Conservation (phyloP, 2,329 filamentous ascomycete genomes). For the Exophiala calicioides region DNA sequence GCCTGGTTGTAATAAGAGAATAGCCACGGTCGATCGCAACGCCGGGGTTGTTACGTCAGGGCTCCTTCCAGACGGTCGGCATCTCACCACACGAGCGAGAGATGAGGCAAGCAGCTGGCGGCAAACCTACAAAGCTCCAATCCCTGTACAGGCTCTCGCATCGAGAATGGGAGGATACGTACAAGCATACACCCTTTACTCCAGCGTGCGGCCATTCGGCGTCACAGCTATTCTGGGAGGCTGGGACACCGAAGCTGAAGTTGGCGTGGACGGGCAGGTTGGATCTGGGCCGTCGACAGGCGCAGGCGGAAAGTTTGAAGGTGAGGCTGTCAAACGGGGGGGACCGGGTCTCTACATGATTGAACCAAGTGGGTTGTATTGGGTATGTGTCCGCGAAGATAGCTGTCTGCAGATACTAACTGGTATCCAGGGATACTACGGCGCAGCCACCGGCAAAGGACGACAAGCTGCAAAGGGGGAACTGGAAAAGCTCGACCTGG, state of each 20-base stretch:
- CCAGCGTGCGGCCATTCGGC: slow-evolving; percentile 92
- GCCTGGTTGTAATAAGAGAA: slow-evolving; percentile 92
- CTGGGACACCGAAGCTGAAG: slow-evolving; percentile 85
- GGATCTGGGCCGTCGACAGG: slow-evolving; percentile 76
- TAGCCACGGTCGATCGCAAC: slow-evolving; percentile 91
- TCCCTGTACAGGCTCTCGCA: slow-evolving; percentile 83
- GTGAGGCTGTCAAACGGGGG: slow-evolving; percentile 65
- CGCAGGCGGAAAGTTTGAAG: slow-evolving; percentile 76
- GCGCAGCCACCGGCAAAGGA: slow-evolving; percentile 94
- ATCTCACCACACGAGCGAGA: slow-evolving; percentile 91
- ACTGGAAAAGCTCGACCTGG: slow-evolving; percentile 93
- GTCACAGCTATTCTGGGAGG: slow-evolving; percentile 93
- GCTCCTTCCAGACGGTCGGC: slow-evolving; percentile 89
- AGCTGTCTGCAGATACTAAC: too few species aligned
- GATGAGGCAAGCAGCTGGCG: slow-evolving; percentile 93
- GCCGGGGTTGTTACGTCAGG: slow-evolving; percentile 90
- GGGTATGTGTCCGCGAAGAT: too few species aligned
- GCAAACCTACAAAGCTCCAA: slow-evolving; percentile 89
- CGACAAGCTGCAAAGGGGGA: slow-evolving; percentile 96
- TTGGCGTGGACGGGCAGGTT: slow-evolving; percentile 86
- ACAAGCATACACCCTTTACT: slow-evolving; percentile 96
- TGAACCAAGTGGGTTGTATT: slow-evolving; percentile 94
- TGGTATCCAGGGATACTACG: slow-evolving; percentile 80
- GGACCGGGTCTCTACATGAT: slow-evolving; percentile 98
- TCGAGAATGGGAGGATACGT: slow-evolving; percentile 93